phyloP scores from a whole-genome alignment of 192 early-diverging fungal genomes.

The Backusella australiensis region DNA sequence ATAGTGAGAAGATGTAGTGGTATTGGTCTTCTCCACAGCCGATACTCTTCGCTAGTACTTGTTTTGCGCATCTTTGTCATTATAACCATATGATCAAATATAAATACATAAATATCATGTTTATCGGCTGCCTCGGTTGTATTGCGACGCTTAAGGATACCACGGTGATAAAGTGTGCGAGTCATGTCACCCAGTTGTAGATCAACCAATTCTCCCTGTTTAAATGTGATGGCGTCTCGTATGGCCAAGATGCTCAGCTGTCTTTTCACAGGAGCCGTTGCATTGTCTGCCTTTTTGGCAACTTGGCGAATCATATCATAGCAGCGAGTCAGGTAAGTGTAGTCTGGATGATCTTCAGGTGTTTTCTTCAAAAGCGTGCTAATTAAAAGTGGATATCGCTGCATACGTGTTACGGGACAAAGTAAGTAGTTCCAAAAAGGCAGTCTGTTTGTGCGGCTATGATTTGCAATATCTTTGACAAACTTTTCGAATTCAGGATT shows the following conservation, averaged over 20 bases:
- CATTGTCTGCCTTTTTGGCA: slow-evolving; percentile 7
- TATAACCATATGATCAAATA: slow-evolving; percentile 88
- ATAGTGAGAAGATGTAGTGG: slow-evolving; percentile 67
- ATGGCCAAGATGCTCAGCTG: slow-evolving; percentile 13
- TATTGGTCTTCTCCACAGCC: slow-evolving; percentile 68
- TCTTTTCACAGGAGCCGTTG: slow-evolving; percentile 9
- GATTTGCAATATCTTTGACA: slow-evolving; percentile 45
- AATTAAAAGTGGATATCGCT: slow-evolving; percentile 86
- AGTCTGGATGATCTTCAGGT: slow-evolving; percentile 77
- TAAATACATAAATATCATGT: slow-evolving; percentile 70
- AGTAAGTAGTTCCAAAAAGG: slow-evolving; percentile 49
- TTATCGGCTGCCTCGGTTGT: slow-evolving; percentile 50
- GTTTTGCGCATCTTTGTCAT: slow-evolving; percentile 67
- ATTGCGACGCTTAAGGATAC: slow-evolving; percentile 60
- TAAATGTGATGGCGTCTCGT: slow-evolving; percentile 26
- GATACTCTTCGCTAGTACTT: slow-evolving; percentile 56
- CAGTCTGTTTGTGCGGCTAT: slow-evolving; percentile 20
- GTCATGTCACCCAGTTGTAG: slow-evolving; percentile 70
- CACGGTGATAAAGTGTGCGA: slow-evolving; percentile 74
- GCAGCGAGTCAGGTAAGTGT: slow-evolving; percentile 50
- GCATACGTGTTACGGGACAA: slow-evolving; percentile 81
- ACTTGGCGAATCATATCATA: slow-evolving; percentile 7
- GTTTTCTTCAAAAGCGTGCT: slow-evolving; percentile 81
- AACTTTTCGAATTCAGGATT: slow-evolving; percentile 73
- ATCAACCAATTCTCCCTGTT: slow-evolving; percentile 51